Evolutionary conservation across 345 rosid genomes (phyloP).

Genomic region (Lumnitzera littorea): DNA sequence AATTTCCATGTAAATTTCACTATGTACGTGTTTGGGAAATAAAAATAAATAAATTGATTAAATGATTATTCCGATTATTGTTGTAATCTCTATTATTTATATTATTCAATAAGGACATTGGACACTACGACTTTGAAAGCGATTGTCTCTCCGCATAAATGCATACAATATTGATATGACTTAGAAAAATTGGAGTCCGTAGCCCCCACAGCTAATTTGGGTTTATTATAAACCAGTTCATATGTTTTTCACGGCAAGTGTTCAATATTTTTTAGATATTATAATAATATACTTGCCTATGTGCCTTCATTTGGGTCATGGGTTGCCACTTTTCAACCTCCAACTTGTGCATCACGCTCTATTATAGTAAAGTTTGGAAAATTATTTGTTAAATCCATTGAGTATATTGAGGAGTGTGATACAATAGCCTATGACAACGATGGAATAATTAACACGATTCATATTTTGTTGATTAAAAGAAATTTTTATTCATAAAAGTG

Average conservation of each 20-base stretch:
- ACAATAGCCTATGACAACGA: no score
- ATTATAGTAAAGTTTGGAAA: not conserved
- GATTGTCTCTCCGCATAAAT: constrained; percentile 21
- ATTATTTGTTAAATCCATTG: no score
- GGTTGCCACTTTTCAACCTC: constrained; percentile 3
- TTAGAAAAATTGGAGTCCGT: constrained; percentile 1
- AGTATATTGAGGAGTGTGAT: no score
- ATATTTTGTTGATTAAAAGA: no score
- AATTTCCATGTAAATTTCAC: constrained; percentile 14
- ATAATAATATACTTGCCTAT: constrained; percentile 12
- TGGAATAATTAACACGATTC: no score
- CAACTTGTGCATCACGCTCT: constrained; percentile 14
- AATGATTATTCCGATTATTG: constrained; percentile 4
- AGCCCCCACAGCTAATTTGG: constrained; percentile 13
- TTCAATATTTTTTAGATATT: constrained; percentile 5
- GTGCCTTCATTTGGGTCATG: constrained; percentile 9
- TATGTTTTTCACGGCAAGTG: constrained; percentile 6
- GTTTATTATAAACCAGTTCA: not conserved
- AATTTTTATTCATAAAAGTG: no score
- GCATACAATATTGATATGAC: constrained; percentile 6
- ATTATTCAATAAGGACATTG: constrained; percentile 13
- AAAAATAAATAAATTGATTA: not conserved
- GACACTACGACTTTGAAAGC: constrained; percentile 31
- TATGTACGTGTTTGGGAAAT: constrained; percentile 1
- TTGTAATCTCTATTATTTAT: not conserved